A percentile compares a stretch with the other conserved stretches of the same genome.
Evolutionary conservation across 2,329 filamentous ascomycete genomes (phyloP).

Genomic region (Colletotrichum coccodes): DNA sequence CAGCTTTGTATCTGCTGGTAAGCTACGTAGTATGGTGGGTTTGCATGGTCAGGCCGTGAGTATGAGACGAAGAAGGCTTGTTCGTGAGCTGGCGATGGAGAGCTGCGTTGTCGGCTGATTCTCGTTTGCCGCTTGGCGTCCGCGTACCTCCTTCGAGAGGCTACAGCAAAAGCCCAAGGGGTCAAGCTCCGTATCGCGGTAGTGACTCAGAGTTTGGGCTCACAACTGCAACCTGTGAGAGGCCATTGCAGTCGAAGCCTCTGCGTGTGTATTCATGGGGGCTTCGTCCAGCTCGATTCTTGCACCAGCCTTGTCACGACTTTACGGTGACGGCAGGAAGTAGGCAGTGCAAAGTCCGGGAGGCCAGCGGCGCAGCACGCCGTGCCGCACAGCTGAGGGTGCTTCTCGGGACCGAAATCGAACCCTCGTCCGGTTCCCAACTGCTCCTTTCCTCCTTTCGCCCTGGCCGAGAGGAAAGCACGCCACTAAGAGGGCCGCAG

Average conservation of each 20-base stretch:
- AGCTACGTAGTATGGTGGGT: neutral
- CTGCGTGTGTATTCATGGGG: neutral
- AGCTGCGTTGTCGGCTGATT: neutral
- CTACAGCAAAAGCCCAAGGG: neutral
- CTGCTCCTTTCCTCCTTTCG: neutral
- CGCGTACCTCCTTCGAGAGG: neutral
- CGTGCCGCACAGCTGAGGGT: neutral
- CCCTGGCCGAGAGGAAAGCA: neutral
- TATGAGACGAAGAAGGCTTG: neutral
- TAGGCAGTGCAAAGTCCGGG: neutral
- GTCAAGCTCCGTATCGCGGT: neutral
- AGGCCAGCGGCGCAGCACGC: neutral
- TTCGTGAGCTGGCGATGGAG: too few relatives aligned
- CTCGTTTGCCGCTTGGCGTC: neutral
- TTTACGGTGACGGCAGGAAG: neutral
- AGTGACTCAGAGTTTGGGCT: neutral
- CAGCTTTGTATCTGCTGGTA: neutral
- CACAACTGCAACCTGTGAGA: neutral
- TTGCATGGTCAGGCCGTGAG: neutral
- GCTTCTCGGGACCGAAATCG: neutral
- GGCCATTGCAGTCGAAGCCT: neutral
- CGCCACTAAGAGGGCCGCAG: neutral
- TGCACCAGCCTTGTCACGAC: neutral
- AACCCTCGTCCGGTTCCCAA: neutral
- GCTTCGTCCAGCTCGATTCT: neutral